phyloP scores from a whole-genome alignment of 441 rosid genomes.

The Pelargonium fulgidum region DNA sequence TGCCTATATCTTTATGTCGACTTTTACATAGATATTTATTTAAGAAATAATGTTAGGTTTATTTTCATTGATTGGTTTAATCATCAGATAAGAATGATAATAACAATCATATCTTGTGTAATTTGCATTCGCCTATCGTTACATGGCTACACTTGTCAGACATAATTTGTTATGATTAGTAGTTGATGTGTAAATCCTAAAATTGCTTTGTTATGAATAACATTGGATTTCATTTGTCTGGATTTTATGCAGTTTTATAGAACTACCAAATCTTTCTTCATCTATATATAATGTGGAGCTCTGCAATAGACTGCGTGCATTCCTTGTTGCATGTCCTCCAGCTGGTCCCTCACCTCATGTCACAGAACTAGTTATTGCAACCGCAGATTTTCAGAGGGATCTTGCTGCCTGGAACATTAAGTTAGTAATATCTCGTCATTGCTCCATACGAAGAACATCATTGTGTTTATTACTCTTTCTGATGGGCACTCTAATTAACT shows the following conservation, averaged over 20 bases:
- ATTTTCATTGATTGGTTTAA: neutral
- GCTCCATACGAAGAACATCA: neutral
- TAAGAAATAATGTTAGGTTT: neutral
- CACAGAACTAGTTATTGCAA: conserved; percentile 82
- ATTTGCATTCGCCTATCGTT: neutral
- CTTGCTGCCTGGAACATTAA: conserved; percentile 75
- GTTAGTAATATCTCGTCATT: conserved; percentile 5
- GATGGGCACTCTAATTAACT: conserved; percentile 23
- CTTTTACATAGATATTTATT: neutral
- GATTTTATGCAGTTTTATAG: conserved; percentile 60
- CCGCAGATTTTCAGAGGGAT: conserved; percentile 91
- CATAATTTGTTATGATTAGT: conserved; percentile 10
- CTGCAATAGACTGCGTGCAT: conserved; percentile 72
- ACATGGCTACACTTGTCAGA: neutral
- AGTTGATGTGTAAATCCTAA: conserved; percentile 6
- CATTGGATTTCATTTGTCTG: conserved; percentile 4
- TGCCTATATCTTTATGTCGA: neutral
- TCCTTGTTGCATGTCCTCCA: conserved; percentile 93
- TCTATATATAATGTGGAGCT: conserved; percentile 89
- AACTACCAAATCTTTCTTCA: conserved; percentile 81
- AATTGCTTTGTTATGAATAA: conserved; percentile 9
- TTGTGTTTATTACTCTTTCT: conserved; percentile 15
- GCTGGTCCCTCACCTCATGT: conserved; percentile 86
- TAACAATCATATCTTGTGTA: neutral
- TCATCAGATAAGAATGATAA: neutral